A percentile compares a stretch with the other conserved stretches of the same genome.
Evolutionary conservation across 2,329 filamentous ascomycete species (phyloP).

Genomic region (Aureobasidium zeae): DNA sequence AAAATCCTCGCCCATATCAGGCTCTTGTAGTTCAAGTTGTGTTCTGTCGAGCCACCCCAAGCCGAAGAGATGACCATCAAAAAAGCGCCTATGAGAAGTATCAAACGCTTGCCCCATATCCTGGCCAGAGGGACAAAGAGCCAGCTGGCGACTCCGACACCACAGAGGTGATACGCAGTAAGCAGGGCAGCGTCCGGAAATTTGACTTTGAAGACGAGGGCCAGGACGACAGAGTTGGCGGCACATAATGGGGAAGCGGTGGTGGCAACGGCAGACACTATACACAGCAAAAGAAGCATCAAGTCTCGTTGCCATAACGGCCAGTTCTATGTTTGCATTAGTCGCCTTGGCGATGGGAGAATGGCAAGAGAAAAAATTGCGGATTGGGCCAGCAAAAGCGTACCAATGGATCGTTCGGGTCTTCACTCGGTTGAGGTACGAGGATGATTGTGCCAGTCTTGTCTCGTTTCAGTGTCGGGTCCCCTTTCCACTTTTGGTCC

Average conservation of each 20-base stretch:
- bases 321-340: constrained; percentile 59
- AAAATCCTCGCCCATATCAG: constrained; percentile 71
- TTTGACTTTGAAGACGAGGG: constrained; percentile 52
- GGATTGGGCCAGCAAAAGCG: constrained; percentile 19
- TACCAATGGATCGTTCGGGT: constrained; percentile 80
- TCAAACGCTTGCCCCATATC: constrained; percentile 86
- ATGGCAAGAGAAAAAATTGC: too few species aligned
- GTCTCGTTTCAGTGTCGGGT: constrained; percentile 12
- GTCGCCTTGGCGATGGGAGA: too few species aligned
- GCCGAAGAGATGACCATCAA: constrained; percentile 64
- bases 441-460: constrained; percentile 45
- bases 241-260: constrained; percentile 79
- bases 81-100: constrained; percentile 68
- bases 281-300: constrained; percentile 67
- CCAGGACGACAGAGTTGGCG: constrained; percentile 73
- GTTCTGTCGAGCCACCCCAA: constrained; percentile 61
- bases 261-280: constrained; percentile 73
- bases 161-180: constrained; percentile 80
- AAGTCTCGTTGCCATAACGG: constrained; percentile 75
- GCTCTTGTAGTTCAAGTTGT: constrained; percentile 57
- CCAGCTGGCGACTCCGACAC: constrained; percentile 70
- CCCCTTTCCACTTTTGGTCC: constrained; percentile 25
- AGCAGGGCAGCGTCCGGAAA: constrained; percentile 71
- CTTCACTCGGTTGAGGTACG: constrained; percentile 82
- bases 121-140: constrained; percentile 80